Base-by-base conservation (phyloP, 345 rosid genomes). In the Aquilaria malaccensis region DNA sequence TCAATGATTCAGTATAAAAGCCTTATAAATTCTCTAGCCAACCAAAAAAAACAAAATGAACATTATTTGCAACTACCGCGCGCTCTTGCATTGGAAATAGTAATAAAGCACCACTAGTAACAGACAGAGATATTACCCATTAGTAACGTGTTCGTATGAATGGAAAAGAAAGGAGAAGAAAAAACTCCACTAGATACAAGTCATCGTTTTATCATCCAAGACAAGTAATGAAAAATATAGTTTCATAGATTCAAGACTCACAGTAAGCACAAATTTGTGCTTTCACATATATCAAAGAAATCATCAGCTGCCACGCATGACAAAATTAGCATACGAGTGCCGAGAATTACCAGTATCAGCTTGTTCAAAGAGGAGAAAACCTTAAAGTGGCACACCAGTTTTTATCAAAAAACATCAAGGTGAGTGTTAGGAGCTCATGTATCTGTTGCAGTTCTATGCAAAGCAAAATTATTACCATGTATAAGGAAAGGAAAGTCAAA, bases 21-120 rank as follows among this genome's bases (percentile, higher is more conserved):
- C 31, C 22, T 63, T 62, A 69, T 70, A 9, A 58, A 49, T 31
- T 64, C 67, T 61, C 15, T 58, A 7, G 49, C 68, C 78, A 69
- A 56, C 10, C 55, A 58, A 61, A 29, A n/a, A 31, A 30, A 12
- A 33, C 15, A 30, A 13, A 33, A 22, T 52, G 3, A 52, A 33
- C 22, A 61, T 48, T 29, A 32, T 53, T 3, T 30, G 15, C 7
- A n/a, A 53, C 3, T 29, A 37, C 4, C 43, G 7, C 15, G 15
- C 15, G 15, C 43, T 0, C 3, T 37, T 9, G 7, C 22, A 22
- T 22, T 22, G 43, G 7, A 37, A 37, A 2, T 37, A 9, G 43
- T 9, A 37, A 37, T 37, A 37, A 37, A 37, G 43, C 43, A 37
- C 43, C 7, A 37, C 7, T 4, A 0, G 43, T 37, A 37, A 3